Conservation (phyloP, 371 early-diverging fungal species). For the Dichotomocladium elegans region DNA sequence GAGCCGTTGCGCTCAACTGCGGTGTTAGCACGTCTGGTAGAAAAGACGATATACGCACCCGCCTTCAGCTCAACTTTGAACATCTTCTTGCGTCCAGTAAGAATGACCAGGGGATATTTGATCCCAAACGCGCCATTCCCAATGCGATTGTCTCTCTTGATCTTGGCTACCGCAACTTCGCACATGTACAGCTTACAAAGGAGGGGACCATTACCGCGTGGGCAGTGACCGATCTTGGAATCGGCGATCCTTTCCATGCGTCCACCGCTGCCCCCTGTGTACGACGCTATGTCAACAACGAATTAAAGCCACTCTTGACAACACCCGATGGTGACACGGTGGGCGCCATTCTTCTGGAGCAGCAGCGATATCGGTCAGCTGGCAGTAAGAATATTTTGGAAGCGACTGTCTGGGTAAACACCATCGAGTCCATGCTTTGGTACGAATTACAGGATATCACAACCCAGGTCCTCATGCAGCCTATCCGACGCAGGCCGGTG, state of each 20-base stretch:
- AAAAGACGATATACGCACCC: conserved; percentile 15
- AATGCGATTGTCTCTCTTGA: conserved; percentile 64
- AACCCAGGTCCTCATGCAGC: conserved; percentile 2
- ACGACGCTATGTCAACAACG: conserved; percentile 15
- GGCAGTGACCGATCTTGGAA: conserved; percentile 37
- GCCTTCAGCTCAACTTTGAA: conserved; percentile 11
- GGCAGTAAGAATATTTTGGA: conserved; percentile 41
- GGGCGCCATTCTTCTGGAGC: conserved; percentile 41
- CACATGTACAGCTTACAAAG: conserved; percentile 47
- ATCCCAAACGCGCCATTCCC: conserved; percentile 9
- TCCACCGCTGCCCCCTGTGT: conserved; percentile 26
- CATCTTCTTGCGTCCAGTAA: too few species aligned
- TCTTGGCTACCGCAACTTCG: conserved; percentile 69
- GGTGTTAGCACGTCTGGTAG: conserved; percentile 13
- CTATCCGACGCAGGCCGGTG: conserved; percentile 17
- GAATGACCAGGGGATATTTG: too few species aligned
- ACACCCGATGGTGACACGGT: conserved; percentile 3
- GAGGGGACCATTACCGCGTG: conserved; percentile 36
- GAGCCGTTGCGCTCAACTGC: conserved; percentile 10
- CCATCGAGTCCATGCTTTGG: conserved; percentile 57
- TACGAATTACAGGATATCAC: conserved; percentile 18
- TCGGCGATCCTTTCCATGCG: conserved; percentile 26
- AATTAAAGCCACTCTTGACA: conserved; percentile 3
- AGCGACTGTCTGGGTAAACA: conserved; percentile 41
- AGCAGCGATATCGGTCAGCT: conserved; percentile 42